A percentile compares a stretch with the other conserved stretches of the same genome.
Evolutionary conservation across 2,329 filamentous ascomycete genomes (phyloP).

Genomic region (Alternaria postmessia): DNA sequence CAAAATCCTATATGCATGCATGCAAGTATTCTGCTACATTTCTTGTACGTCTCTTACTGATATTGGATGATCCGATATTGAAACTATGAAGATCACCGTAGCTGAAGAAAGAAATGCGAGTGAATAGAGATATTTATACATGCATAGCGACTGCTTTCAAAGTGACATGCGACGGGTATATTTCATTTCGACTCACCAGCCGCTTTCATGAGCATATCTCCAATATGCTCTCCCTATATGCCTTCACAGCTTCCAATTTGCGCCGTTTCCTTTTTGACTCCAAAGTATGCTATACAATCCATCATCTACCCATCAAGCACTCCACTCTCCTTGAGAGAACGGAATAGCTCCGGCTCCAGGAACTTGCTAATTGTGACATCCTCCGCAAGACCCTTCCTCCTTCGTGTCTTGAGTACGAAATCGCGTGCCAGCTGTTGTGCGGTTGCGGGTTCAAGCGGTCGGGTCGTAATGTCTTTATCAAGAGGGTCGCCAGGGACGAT

Average conservation of each 20-base stretch:
- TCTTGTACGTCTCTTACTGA: not conserved
- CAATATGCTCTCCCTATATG: constrained; percentile 1
- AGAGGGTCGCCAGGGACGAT: constrained; percentile 96
- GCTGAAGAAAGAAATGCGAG: not conserved
- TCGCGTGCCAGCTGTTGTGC: constrained; percentile 91
- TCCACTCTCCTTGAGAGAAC: constrained; percentile 85
- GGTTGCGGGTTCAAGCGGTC: constrained; percentile 85
- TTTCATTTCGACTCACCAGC: constrained; percentile 8
- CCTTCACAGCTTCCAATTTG: constrained; percentile 7
- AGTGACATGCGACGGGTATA: constrained; percentile 9
- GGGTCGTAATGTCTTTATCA: constrained; percentile 82
- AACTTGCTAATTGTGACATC: constrained; percentile 97
- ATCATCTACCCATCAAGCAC: constrained; percentile 69
- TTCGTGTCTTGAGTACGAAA: constrained; percentile 94
- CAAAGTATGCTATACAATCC: constrained; percentile 22
- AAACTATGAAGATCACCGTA: not conserved
- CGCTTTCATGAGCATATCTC: not conserved
- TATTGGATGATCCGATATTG: not conserved
- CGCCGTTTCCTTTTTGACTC: constrained; percentile 16
- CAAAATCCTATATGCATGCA: not conserved
- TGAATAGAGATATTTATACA: not conserved
- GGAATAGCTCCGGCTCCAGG: constrained; percentile 91
- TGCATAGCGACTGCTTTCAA: not conserved
- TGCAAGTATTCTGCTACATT: not conserved
- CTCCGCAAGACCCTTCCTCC: constrained; percentile 92